Base-by-base conservation (phyloP, 2,329 filamentous ascomycete species). In the Cercospora brassicicola region DNA sequence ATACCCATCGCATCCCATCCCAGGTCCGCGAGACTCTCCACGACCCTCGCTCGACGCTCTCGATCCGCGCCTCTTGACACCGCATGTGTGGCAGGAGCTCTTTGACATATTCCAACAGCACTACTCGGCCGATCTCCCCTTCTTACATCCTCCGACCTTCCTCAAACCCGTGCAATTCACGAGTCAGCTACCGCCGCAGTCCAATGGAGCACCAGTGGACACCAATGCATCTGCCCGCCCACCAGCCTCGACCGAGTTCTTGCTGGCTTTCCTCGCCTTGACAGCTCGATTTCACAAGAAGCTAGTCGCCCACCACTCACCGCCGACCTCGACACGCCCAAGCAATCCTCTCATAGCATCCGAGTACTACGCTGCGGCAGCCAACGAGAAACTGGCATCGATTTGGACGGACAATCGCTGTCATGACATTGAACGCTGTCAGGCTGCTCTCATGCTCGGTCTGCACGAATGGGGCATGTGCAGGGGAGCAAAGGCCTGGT, bases 401-500 rank as follows among this genome's bases (percentile, higher is more conserved):
- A 33, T 83, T 80, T 74, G 72, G 73, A 55, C 76, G 83, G 72
- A 83, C 80, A 73, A 82, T 15, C 79, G 79, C 2, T 71, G 87
- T 73, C 84, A 86, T 4, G 87, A 86, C 0, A 81, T 91, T 3
- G 87, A 91, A 68, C 84, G 87, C 15, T 87, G 88, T 0, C 89
- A 92, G 71, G 88, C 89, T 0, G 84, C 89, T 56, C 82, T 92
- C 9, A 91, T 92, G 89, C 82, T 93, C 7, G 88, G 86, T 1
- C 81, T 91, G 10, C 90, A 92, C 69, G 89, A 92, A 70, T 92
- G 90, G 89, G 88, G 87, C 10, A 88, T 89, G 76, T 84, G 85
- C 8, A 81, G 84, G 69, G 89, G 89, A 1, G 78, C 85, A 20
- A 85, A 85, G 48, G 89, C 89, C 13, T 92, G 89, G 86, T 84